Conservation (phyloP, 1,139 yeast genomes). For the Candida gigantensis region DNA sequence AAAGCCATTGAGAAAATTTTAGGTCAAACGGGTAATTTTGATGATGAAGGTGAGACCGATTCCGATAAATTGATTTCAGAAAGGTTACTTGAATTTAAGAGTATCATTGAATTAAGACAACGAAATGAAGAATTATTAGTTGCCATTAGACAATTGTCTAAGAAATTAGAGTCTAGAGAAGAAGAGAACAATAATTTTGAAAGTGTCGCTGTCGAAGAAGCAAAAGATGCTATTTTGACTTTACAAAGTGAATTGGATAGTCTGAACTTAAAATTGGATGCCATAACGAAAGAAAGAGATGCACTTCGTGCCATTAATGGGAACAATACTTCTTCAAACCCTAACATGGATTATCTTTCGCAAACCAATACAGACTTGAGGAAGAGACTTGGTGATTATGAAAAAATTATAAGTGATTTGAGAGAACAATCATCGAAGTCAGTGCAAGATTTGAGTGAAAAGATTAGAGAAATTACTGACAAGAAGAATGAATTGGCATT, state of each 20-base stretch:
- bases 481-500: constrained; percentile 35
- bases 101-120: constrained; percentile 65
- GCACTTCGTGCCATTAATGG: constrained; percentile 47
- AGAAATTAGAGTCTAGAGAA: constrained; percentile 59
- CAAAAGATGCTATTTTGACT: constrained; percentile 70
- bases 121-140: constrained; percentile 72
- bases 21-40: constrained; percentile 33
- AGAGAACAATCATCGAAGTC: constrained; percentile 29
- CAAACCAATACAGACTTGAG: constrained; percentile 32
- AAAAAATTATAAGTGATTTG: constrained; percentile 29
- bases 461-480: constrained; percentile 26
- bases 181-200: constrained; percentile 48
- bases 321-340: constrained; percentile 13
- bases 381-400: constrained; percentile 29
- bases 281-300: constrained; percentile 66
- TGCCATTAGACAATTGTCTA: constrained; percentile 69
- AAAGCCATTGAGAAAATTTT: constrained; percentile 50
- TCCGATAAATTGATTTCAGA: constrained; percentile 72
- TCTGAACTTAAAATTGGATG: constrained; percentile 49
- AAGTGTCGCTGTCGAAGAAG: constrained; percentile 66
- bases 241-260: constrained; percentile 64
- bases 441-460: constrained; percentile 27
- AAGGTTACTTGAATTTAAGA: constrained; percentile 68
- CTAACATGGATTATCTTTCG: constrained; percentile 27
- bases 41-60: constrained; percentile 49